Conservation (phyloP, 139 green algal genomes). For the Chlorella sp. region DNA sequence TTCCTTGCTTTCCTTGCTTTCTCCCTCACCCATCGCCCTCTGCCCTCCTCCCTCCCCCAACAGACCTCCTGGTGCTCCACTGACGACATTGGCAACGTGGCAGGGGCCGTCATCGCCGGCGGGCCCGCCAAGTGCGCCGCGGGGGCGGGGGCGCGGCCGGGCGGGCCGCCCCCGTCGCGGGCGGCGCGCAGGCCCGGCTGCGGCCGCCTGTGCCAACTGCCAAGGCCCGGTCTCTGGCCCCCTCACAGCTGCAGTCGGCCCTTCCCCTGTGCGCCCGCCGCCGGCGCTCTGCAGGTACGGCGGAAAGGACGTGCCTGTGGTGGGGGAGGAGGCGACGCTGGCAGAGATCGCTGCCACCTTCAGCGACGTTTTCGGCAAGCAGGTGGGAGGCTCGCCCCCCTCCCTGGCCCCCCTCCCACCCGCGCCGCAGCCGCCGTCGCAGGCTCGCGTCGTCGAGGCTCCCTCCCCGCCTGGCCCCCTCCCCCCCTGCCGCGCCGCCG, state of each 20-base stretch:
- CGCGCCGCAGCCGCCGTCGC: too few species aligned
- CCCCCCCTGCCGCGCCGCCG: too few species aligned
- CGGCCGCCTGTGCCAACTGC: not conserved
- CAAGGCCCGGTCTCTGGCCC: not conserved
- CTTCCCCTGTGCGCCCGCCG: not conserved
- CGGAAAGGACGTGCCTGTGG: constrained; percentile 1
- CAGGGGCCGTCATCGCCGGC: constrained; percentile 18
- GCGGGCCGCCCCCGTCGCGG: not conserved
- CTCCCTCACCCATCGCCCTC: not conserved
- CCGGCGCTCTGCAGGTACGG: not conserved
- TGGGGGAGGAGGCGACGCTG: constrained; percentile 14
- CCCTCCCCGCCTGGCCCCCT: too few species aligned
- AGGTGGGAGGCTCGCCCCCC: constrained; percentile 4
- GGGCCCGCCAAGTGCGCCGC: constrained; percentile 5
- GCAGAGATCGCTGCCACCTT: constrained; percentile 20
- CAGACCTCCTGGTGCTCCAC: constrained; percentile 22
- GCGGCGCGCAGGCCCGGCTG: not conserved
- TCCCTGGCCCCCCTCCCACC: too few species aligned
- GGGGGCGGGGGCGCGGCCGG: not conserved
- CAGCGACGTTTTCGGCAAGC: constrained; percentile 1
- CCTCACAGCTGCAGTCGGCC: not conserved
- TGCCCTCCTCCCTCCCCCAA: not conserved
- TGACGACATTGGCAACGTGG: constrained; percentile 31
- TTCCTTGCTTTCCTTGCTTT: not conserved
- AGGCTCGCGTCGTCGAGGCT: too few species aligned